A percentile compares a stretch with the other conserved stretches of the same genome.
phyloP scores from a whole-genome alignment of 805 yeast genomes.

The Sugiyamaella mastotermitis region DNA sequence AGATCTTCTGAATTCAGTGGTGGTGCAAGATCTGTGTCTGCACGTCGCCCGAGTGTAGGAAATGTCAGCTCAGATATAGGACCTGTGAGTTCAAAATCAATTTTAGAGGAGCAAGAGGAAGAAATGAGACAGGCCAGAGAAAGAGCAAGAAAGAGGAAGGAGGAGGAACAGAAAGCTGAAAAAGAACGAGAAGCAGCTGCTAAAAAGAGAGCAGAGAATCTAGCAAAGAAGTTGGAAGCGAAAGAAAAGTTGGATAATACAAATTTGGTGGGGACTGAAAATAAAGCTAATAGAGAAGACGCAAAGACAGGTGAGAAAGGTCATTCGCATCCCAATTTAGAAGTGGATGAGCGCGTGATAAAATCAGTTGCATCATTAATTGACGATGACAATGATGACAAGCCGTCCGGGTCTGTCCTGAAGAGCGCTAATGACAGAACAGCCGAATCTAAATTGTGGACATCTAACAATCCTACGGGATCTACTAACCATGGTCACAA shows the following conservation, averaged over 20 bases:
- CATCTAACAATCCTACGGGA: neutral
- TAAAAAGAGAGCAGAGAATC: conserved; percentile 26
- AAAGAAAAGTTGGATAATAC: conserved; percentile 17
- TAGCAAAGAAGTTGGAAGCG: conserved; percentile 22
- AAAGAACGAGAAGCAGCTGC: conserved; percentile 26
- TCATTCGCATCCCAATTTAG: conserved; percentile 1
- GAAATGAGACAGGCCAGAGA: conserved; percentile 30
- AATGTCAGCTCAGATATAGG: no score
- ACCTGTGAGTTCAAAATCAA: no score
- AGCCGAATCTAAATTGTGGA: neutral
- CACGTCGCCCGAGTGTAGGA: no score
- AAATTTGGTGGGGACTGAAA: conserved; percentile 2
- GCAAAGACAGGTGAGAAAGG: conserved; percentile 4
- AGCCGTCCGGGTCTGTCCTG: no score
- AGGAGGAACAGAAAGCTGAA: conserved; percentile 28
- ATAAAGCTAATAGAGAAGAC: conserved; percentile 4
- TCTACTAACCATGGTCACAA: conserved; percentile 1
- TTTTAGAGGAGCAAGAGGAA: conserved; percentile 27
- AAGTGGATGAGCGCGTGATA: conserved; percentile 2
- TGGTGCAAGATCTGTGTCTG: no score
- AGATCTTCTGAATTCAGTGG: no score
- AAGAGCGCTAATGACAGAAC: conserved; percentile 1
- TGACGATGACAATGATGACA: conserved; percentile 9
- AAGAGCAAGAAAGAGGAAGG: conserved; percentile 31
- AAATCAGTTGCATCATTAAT: conserved; percentile 12